Evolutionary conservation across 352 stramenopile species (phyloP), one percentile per base, ranked within the genome.

Genomic region (Globisporangium takayamanum): DNA sequence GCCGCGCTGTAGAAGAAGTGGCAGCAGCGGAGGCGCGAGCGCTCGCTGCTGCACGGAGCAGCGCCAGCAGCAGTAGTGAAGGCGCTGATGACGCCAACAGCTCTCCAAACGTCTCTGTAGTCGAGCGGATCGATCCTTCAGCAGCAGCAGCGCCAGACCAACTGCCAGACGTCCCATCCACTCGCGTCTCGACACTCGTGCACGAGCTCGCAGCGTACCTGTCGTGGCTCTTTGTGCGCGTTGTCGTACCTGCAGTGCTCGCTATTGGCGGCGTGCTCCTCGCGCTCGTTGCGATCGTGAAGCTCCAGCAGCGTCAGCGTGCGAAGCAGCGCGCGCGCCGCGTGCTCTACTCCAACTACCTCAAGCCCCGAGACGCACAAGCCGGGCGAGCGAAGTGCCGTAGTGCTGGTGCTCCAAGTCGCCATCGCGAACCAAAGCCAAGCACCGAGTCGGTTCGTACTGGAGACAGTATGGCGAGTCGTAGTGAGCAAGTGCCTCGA

Each of bases 341-440:
- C 18, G 30, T 62, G 36, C 44, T 62, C 16, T 62, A 55, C 56
- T 62, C 56, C 20, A 25, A 36, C 5, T 62, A 62, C 48, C 15
- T 62, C 15, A 55, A 62, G 26, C 50, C 48, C 1, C 48, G 47
- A 11, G 16, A 55, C 5, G 22, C 28, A 30, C 5, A 39, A 37
- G n/a, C n/a, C n/a, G n/a, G n/a, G n/a, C n/a, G n/a, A n/a, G n/a
- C n/a, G n/a, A n/a, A n/a, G n/a, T n/a, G n/a, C n/a, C n/a, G n/a
- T n/a, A n/a, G n/a, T n/a, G 26, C 26, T 22, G 25, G 30, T 7
- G 8, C 48, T 22, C 28, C 49, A 41, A 45, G 39, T 20, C 12
- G 16, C 39, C 12, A 18, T n/a, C 39, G 39, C 39, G 39, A 45
- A 0, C 30, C 30, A 36, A 10, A 10, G 30, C 30, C 30, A 36